Evolutionary conservation across 768 basidiomycete species (phyloP).

Genomic region (Boletus subparvulus): DNA sequence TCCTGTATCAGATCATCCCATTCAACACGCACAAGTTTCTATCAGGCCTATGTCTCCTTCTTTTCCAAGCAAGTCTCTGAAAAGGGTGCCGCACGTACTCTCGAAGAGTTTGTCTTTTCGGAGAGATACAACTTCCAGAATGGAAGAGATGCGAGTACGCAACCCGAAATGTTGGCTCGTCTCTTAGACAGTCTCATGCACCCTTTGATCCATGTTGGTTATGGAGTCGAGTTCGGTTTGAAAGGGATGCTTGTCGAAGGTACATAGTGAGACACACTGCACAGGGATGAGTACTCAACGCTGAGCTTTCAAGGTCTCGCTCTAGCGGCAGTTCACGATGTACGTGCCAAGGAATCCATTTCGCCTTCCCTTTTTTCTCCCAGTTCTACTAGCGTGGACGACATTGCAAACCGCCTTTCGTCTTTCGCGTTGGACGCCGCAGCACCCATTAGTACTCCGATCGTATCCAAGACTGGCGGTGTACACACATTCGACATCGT

Average conservation of each 20-base stretch:
- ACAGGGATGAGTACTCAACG: background rate
- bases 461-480: background rate
- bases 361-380: slow-evolving; percentile 11
- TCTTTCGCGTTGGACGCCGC: slow-evolving; percentile 6
- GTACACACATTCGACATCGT: slow-evolving; percentile 47
- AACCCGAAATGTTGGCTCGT: slow-evolving; percentile 56
- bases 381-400: background rate
- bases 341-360: slow-evolving; percentile 38
- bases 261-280: slow-evolving; percentile 13
- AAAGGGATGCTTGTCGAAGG: slow-evolving; percentile 66
- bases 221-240: slow-evolving; percentile 62
- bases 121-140: slow-evolving; percentile 26
- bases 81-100: slow-evolving; percentile 11
- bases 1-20: background rate
- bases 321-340: slow-evolving; percentile 23
- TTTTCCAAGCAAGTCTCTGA: slow-evolving; percentile 19
- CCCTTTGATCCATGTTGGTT: slow-evolving; percentile 60
- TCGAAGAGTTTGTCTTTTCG: slow-evolving; percentile 34
- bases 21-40: slow-evolving; percentile 18
- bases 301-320: slow-evolving; percentile 24
- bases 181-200: slow-evolving; percentile 53
- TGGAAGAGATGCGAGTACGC: slow-evolving; percentile 14
- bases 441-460: background rate
- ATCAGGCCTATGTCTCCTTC: slow-evolving; percentile 27
- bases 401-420: slow-evolving; percentile 1